phyloP scores from a whole-genome alignment of 192 early-diverging fungal genomes.

The Diversispora eburnea region DNA sequence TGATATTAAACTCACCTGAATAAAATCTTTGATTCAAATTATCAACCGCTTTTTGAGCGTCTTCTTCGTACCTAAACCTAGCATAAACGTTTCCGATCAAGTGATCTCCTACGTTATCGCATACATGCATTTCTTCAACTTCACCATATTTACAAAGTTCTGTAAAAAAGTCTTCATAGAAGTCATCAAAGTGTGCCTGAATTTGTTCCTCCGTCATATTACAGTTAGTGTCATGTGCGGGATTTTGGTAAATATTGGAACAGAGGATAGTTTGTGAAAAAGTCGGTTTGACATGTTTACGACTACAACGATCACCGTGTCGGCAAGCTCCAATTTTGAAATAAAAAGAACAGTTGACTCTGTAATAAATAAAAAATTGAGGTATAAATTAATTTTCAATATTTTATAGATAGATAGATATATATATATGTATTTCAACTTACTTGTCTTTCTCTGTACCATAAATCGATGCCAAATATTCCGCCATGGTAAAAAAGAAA shows the following conservation, averaged over 20 bases:
- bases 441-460: conserved; percentile 98
- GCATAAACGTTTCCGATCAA: conserved; percentile 96
- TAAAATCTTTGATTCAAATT: conserved; percentile 94
- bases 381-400: background rate
- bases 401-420: background rate
- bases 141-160: conserved; percentile 97
- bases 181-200: conserved; percentile 90
- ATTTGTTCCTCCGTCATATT: conserved; percentile 64
- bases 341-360: conserved; percentile 98
- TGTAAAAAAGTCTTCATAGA: conserved; percentile 95
- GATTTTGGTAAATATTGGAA: conserved; percentile 95
- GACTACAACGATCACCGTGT: conserved; percentile 93
- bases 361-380: conserved; percentile 26
- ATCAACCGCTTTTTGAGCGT: conserved; percentile 88
- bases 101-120: conserved; percentile 98
- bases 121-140: conserved; percentile 94
- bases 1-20: conserved; percentile 67
- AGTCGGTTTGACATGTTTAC: conserved; percentile 96
- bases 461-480: conserved; percentile 86
- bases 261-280: conserved; percentile 93
- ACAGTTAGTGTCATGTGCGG: conserved; percentile 65
- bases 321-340: conserved; percentile 99
- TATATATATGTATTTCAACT: conserved; percentile 19
- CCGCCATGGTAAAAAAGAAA: conserved; percentile 54
- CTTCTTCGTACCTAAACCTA: conserved; percentile 85